Percentiles rank a stretch among this genome's conserved stretches.
Evolutionary conservation across 495 filamentous ascomycete species (phyloP).

Genomic region (Pyrenula massariospora): DNA sequence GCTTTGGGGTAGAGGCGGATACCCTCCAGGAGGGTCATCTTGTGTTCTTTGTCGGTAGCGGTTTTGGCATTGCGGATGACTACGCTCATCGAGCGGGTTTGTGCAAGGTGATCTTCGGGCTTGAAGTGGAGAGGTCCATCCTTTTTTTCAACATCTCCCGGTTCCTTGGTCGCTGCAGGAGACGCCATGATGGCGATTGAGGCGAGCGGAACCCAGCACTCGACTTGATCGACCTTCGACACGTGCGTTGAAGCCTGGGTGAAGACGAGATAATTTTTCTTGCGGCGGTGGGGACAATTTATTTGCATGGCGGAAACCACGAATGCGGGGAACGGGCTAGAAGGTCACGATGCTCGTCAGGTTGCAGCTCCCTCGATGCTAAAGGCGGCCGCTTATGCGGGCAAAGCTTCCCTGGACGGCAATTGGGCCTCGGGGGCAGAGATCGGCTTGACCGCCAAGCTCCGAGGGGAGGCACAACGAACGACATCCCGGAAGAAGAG

Average conservation of each 20-base stretch:
- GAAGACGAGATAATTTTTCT: background rate
- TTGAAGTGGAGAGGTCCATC: background rate
- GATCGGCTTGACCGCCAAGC: background rate
- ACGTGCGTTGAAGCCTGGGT: background rate
- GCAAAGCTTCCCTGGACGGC: background rate
- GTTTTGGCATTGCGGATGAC: slow-evolving; percentile 20
- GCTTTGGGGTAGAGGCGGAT: slow-evolving; percentile 46
- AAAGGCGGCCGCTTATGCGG: background rate
- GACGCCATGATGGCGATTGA: background rate
- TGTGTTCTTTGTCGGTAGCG: slow-evolving; percentile 33
- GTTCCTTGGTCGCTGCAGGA: background rate
- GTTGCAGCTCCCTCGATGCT: no score
- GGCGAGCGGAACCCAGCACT: background rate
- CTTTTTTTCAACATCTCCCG: background rate
- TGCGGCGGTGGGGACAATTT: background rate
- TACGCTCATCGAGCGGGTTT: background rate
- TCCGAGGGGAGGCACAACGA: background rate
- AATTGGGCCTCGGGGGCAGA: background rate
- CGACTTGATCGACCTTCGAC: background rate
- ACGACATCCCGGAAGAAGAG: no score
- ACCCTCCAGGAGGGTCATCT: slow-evolving; percentile 31
- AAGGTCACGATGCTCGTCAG: background rate
- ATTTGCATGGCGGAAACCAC: background rate
- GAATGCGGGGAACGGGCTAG: background rate
- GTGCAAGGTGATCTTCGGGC: background rate